Conservation (phyloP, 805 yeast species). For the Suhomyces canberraensis region DNA sequence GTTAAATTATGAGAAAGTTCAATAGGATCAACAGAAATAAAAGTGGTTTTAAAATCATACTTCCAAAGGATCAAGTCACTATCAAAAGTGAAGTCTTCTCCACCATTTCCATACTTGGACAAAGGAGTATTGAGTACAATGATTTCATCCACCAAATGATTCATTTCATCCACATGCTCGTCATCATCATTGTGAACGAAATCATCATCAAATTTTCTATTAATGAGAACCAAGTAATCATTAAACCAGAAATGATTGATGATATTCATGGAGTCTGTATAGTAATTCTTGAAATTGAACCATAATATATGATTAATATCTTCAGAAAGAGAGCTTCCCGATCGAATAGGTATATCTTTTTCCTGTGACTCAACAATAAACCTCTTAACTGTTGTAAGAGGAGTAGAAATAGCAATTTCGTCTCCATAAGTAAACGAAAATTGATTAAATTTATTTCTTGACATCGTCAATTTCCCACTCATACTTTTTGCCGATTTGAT, state of each 20-base stretch:
- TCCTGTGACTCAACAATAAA: not conserved
- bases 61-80: constrained; percentile 41
- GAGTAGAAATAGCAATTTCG: constrained; percentile 28
- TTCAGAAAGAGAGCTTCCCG: constrained; percentile 12
- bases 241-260: constrained; percentile 35
- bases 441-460: constrained; percentile 23
- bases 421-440: constrained; percentile 28
- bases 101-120: constrained; percentile 33
- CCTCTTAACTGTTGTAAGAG: constrained; percentile 10
- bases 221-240: constrained; percentile 32
- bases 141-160: constrained; percentile 29
- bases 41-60: constrained; percentile 26
- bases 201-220: constrained; percentile 21
- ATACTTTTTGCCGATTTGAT: constrained; percentile 14
- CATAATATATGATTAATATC: constrained; percentile 35
- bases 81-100: constrained; percentile 29
- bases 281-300: constrained; percentile 36
- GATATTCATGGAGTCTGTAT: constrained; percentile 31
- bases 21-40: constrained; percentile 18
- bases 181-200: constrained; percentile 11
- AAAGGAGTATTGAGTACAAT: constrained; percentile 29
- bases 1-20: constrained; percentile 1
- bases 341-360: not conserved
- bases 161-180: not conserved
- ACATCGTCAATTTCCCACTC: constrained; percentile 21